Evolutionary conservation across 2,329 filamentous ascomycete genomes (phyloP).

Genomic region (Colletotrichum karsti): DNA sequence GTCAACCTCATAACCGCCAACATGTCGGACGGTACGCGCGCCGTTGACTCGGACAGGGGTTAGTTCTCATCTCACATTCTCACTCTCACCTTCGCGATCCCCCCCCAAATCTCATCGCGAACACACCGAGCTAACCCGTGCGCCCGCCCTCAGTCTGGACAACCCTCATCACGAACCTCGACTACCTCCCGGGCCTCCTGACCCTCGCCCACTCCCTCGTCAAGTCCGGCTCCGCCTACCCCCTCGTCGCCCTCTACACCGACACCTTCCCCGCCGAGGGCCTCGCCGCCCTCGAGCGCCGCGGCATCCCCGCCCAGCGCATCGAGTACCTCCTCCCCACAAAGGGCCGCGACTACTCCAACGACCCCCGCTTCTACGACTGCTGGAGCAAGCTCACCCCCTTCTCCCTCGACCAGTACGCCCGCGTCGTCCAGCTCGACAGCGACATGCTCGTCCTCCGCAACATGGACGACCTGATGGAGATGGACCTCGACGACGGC

Average conservation of each 20-base stretch:
- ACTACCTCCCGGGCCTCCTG: conserved; percentile 83
- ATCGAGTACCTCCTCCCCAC: conserved; percentile 79
- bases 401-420: conserved; percentile 80
- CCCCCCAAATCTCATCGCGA: neutral
- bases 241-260: conserved; percentile 85
- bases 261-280: conserved; percentile 76
- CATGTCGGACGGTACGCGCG: conserved; percentile 36
- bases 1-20: neutral
- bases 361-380: conserved; percentile 87
- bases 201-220: conserved; percentile 83
- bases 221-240: conserved; percentile 72
- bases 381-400: conserved; percentile 89
- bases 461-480: conserved; percentile 95
- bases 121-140: neutral
- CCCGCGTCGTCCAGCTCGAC: conserved; percentile 84
- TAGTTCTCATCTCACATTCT: neutral
- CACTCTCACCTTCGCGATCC: neutral
- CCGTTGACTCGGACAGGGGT: conserved; percentile 51
- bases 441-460: conserved; percentile 84
- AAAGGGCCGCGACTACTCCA: conserved; percentile 71
- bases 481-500: conserved; percentile 72
- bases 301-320: conserved; percentile 74
- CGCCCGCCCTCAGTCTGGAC: conserved; percentile 73
- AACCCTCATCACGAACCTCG: conserved; percentile 84
- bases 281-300: conserved; percentile 72